These are phyloP conservation scores for Saturnispora sanitii DNA, from an alignment of 805 yeast species.

Conservation along the genomic window DNA sequence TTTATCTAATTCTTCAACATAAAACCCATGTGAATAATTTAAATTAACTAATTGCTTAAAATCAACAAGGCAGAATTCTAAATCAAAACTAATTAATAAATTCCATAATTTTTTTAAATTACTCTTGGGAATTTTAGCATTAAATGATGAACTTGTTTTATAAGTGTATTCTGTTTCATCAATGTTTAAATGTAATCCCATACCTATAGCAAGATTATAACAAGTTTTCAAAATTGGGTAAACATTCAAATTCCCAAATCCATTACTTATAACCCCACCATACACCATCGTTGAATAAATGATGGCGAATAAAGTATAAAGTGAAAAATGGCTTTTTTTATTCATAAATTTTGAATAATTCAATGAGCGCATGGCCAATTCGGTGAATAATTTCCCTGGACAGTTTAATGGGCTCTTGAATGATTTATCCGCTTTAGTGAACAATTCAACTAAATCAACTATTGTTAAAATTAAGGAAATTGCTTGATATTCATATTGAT, in stretches of 20 bases:
- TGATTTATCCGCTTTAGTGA: not conserved
- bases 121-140: slow-evolving; percentile 4
- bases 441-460: slow-evolving; percentile 9
- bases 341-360: slow-evolving; percentile 10
- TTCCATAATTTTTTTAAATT: slow-evolving; percentile 14
- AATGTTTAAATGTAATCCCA: slow-evolving; percentile 11
- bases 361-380: slow-evolving; percentile 8
- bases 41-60: slow-evolving; percentile 12
- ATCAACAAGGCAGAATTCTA: slow-evolving; percentile 7
- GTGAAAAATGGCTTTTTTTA: slow-evolving; percentile 6
- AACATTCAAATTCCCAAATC: slow-evolving; percentile 8
- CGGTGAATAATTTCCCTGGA: slow-evolving; percentile 5
- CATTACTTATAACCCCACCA: slow-evolving; percentile 11
- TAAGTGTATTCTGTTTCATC: not conserved
- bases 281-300: slow-evolving; percentile 11
- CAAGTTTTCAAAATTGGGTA: slow-evolving; percentile 11
- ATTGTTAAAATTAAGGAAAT: slow-evolving; percentile 11
- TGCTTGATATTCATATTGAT: slow-evolving; percentile 9
- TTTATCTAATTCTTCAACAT: slow-evolving; percentile 1
- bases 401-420: slow-evolving; percentile 3
- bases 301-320: slow-evolving; percentile 9
- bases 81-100: slow-evolving; percentile 11
- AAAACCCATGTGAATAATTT: slow-evolving; percentile 10
- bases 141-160: not conserved
- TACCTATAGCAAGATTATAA: slow-evolving; percentile 6